Evolutionary conservation across 306 rosid species (phyloP).

Genomic region (Inga laurina): DNA sequence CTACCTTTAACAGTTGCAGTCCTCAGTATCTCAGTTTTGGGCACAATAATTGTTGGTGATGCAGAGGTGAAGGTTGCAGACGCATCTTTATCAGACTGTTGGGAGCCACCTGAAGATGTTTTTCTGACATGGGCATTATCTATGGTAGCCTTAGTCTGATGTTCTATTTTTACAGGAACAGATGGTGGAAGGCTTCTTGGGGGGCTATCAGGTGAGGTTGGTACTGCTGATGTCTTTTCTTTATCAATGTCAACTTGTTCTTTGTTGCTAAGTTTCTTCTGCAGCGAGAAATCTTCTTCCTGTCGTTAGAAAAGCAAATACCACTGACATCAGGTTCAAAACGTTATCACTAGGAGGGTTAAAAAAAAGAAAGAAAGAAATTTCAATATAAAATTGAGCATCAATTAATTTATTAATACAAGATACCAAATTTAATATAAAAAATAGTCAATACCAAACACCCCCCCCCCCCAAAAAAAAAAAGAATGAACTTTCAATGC

Average conservation of each 20-base stretch:
- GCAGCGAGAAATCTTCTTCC: conserved; percentile 61
- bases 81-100: conserved; percentile 51
- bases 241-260: conserved; percentile 62
- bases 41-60: conserved; percentile 39
- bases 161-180: conserved; percentile 49
- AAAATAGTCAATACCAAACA: background rate
- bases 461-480: background rate
- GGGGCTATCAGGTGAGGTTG: conserved; percentile 59
- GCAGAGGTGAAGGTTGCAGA: conserved; percentile 48
- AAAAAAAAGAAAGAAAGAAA: no score
- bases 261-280: conserved; percentile 55
- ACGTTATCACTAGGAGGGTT: background rate
- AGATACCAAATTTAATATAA: background rate
- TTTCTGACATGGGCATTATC: conserved; percentile 52
- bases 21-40: conserved; percentile 66
- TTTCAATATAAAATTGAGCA: conserved; percentile 12
- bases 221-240: conserved; percentile 56
- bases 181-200: conserved; percentile 45
- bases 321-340: conserved; percentile 21
- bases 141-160: conserved; percentile 40
- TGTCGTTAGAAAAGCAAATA: conserved; percentile 45
- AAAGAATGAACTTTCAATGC: background rate
- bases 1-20: conserved; percentile 50
- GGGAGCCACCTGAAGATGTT: conserved; percentile 48
- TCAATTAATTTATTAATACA: background rate